Evolutionary conservation across 257 asterid genomes (phyloP), one percentile per base, ranked within the genome.

Genomic region (Forsythia viridissima): DNA sequence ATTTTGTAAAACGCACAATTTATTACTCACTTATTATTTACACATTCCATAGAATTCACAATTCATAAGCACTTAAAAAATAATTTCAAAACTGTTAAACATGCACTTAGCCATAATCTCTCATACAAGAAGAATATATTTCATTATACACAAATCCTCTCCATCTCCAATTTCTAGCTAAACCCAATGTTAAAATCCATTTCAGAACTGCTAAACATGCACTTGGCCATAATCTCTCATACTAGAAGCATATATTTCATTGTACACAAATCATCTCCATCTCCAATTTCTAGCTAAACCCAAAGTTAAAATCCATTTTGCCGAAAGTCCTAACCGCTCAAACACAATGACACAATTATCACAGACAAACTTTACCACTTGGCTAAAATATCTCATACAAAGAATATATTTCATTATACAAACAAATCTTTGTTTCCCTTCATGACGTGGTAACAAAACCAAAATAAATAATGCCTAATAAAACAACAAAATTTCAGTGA

Each of bases 391-490:
- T 80, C 85, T 75, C 78, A 76, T 82, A 87, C 79, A 80, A 85
- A 81, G 79, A 83, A 85, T 79, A 79, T 66, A 75, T 77, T 74
- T 80, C 79, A 43, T 68, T 52, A 84, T 77, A 81, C 77, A 81
- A 67, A 77, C 37, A 70, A 42, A 71, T 78, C 79, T 30, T 39
- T 18, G 21, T 38, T 72, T 43, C 69, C 72, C 77, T 67, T 67
- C 81, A 80, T 71, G 72, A 80, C 82, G 76, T 75, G 15, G 42
- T 71, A 83, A 73, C 77, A 83, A 71, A 76, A 59, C 15, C 76
- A 43, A 61, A 80, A 78, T 30, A 78, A 30, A 79, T 61, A 83
- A 73, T 74, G 82, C 80, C 81, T 80, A 84, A 76, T 73, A 71
- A 78, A 77, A 79, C 77, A 79, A 72, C 73, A 84, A 80, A 48